Percentiles rank a stretch among this genome's conserved stretches.
Evolutionary conservation across 129 eudicot species (phyloP).

Genomic region (Artemisia annua): DNA sequence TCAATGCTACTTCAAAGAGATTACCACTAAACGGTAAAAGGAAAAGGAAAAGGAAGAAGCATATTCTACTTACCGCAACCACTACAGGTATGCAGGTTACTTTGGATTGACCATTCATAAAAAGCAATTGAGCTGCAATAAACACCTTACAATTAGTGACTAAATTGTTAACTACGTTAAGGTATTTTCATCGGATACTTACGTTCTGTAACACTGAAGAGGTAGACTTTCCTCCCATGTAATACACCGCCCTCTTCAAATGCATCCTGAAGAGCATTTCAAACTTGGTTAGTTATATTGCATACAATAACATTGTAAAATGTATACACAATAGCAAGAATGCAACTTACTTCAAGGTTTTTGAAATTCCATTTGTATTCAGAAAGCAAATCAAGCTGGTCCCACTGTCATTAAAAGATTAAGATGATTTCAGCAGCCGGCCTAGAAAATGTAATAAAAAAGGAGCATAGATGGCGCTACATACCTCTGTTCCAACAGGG

Average conservation of each 20-base stretch:
- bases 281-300: slow-evolving; percentile 6
- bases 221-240: slow-evolving; percentile 68
- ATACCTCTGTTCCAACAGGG: slow-evolving; percentile 97
- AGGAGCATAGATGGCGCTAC: slow-evolving; percentile 6
- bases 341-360: slow-evolving; percentile 80
- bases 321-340: neutral
- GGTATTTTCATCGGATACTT: too few species aligned
- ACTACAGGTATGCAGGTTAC: slow-evolving; percentile 81
- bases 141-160: too few species aligned
- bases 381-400: slow-evolving; percentile 81
- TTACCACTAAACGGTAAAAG: neutral
- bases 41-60: neutral
- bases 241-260: slow-evolving; percentile 79
- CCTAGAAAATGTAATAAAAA: neutral
- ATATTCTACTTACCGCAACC: slow-evolving; percentile 65
- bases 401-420: slow-evolving; percentile 64
- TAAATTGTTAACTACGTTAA: too few species aligned
- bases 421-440: neutral
- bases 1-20: neutral
- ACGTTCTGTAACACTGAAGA: slow-evolving; percentile 89
- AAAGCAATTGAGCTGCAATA: slow-evolving; percentile 93
- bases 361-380: slow-evolving; percentile 90
- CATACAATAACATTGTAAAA: neutral
- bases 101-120: slow-evolving; percentile 56
- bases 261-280: slow-evolving; percentile 41